phyloP scores from a whole-genome alignment of 1,139 yeast genomes.

The Blastobotrys buckinghamii region DNA sequence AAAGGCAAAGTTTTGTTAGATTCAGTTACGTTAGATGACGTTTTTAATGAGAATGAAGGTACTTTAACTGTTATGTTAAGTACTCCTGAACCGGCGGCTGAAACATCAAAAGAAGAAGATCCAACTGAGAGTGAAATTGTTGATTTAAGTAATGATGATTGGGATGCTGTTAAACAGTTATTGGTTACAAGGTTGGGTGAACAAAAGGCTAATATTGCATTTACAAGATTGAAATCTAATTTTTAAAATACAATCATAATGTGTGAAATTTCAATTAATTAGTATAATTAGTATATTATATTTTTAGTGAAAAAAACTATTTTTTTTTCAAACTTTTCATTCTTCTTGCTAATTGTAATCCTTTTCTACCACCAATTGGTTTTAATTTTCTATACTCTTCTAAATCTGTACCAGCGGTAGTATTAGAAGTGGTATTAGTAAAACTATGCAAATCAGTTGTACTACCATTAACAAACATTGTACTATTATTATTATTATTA shows the following conservation, averaged over 20 bases:
- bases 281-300: not conserved
- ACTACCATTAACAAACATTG: not conserved
- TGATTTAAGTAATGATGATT: slow-evolving; percentile 15
- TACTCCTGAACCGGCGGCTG: slow-evolving; percentile 14
- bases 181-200: slow-evolving; percentile 15
- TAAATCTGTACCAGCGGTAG: slow-evolving; percentile 14
- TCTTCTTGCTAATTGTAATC: slow-evolving; percentile 14
- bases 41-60: slow-evolving; percentile 13
- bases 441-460: not conserved
- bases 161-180: slow-evolving; percentile 20
- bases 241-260: no score
- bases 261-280: no score
- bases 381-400: slow-evolving; percentile 20
- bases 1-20: slow-evolving; percentile 30
- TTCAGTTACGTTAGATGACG: slow-evolving; percentile 16
- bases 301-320: not conserved
- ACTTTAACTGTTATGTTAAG: slow-evolving; percentile 24
- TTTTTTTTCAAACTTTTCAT: slow-evolving; percentile 15
- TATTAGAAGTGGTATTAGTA: not conserved
- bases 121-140: slow-evolving; percentile 3
- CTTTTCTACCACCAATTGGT: slow-evolving; percentile 14
- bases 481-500: no score
- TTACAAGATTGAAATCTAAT: not conserved
- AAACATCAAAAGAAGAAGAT: slow-evolving; percentile 8
- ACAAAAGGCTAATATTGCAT: slow-evolving; percentile 4